A percentile compares a stretch with the other conserved stretches of the same genome.
phyloP scores from a whole-genome alignment of 495 filamentous ascomycete species.

The Aspergillus bertholletiae region DNA sequence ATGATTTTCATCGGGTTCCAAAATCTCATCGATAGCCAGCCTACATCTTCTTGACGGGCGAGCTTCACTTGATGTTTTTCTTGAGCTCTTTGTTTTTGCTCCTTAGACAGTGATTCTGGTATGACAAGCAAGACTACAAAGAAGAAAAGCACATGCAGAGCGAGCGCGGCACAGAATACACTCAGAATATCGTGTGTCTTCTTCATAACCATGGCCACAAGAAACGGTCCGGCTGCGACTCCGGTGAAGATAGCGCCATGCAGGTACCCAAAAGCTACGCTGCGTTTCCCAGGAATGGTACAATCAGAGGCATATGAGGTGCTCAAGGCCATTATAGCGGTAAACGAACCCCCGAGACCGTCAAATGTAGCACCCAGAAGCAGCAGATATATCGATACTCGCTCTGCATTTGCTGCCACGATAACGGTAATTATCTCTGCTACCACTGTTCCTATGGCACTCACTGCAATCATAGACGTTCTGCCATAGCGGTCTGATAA shows the following conservation, averaged over 20 bases:
- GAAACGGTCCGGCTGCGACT: conserved; percentile 75
- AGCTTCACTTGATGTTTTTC: conserved; percentile 52
- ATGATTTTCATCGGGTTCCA: conserved; percentile 59
- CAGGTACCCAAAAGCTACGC: conserved; percentile 84
- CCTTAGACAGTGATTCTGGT: conserved; percentile 76
- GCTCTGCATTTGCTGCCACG: conserved; percentile 69
- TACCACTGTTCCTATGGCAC: conserved; percentile 62
- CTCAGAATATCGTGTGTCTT: conserved; percentile 61
- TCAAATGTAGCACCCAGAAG: conserved; percentile 72
- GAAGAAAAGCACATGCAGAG: conserved; percentile 68
- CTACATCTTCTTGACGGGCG: conserved; percentile 7
- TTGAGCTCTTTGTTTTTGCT: conserved; percentile 62
- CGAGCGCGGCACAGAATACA: conserved; percentile 75
- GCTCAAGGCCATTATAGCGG: conserved; percentile 70
- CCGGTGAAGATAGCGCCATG: conserved; percentile 85
- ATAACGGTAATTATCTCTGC: conserved; percentile 73
- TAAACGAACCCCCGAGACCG: conserved; percentile 84
- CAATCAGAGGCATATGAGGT: conserved; percentile 88
- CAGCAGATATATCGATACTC: conserved; percentile 66
- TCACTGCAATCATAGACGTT: conserved; percentile 62
- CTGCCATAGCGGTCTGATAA: conserved; percentile 89
- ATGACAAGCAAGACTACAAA: conserved; percentile 63
- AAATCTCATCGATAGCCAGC: conserved; percentile 14
- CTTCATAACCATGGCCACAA: conserved; percentile 74
- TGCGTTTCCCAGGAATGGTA: conserved; percentile 71